Evolutionary conservation across 345 rosid species (phyloP).

Genomic region (Citrus trifoliata): DNA sequence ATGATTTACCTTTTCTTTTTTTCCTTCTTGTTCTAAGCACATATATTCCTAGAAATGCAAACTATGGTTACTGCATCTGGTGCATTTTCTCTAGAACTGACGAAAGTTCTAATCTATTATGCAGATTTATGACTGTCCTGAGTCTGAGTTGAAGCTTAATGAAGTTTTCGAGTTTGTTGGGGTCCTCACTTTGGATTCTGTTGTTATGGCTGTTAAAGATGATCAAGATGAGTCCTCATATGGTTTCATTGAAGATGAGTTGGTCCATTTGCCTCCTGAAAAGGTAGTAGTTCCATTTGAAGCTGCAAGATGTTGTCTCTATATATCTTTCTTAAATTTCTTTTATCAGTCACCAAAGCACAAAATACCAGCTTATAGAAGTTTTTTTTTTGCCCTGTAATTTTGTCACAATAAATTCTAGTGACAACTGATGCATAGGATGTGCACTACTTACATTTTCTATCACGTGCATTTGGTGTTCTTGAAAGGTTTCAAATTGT

Average conservation of each 20-base stretch:
- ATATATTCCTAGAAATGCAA: background rate
- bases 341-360: background rate
- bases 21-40: background rate
- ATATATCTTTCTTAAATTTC: background rate
- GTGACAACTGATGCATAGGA: background rate
- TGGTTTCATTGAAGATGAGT: constrained; percentile 47
- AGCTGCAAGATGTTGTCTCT: background rate
- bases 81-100: constrained; percentile 1
- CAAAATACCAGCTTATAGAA: background rate
- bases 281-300: constrained; percentile 39
- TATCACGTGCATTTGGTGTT: background rate
- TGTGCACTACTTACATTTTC: no score
- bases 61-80: background rate
- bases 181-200: constrained; percentile 63
- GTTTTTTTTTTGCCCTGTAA: background rate
- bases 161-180: constrained; percentile 90
- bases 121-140: constrained; percentile 81
- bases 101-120: background rate
- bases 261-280: constrained; percentile 50
- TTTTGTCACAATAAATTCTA: background rate
- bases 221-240: constrained; percentile 40
- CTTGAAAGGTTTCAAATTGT: background rate
- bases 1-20: background rate
- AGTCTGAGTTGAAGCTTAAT: constrained; percentile 78
- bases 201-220: constrained; percentile 30